Conservation (phyloP, 129 eudicot species). For the carrot (Daucus carota) region DH1_v3.0 NC_030386.2:3387001-3387500, state of each 20-base stretch:
- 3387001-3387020: background rate
- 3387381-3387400: too few species aligned
- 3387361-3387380: too few species aligned
- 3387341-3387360: too few species aligned
- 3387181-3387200: background rate
- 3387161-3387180: background rate
- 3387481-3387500: too few species aligned
- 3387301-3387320: too few species aligned
- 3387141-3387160: background rate
- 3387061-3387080: background rate
- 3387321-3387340: too few species aligned
- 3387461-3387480: too few species aligned
- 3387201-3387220: background rate
- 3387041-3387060: background rate
- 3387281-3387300: background rate
- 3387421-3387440: too few species aligned
- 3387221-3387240: background rate
- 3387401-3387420: too few species aligned
- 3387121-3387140: background rate
- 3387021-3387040: background rate
- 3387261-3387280: background rate
- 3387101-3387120: background rate
- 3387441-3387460: too few species aligned
- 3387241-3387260: background rate
- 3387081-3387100: slow-evolving; percentile 3